Conservation (phyloP, 495 filamentous ascomycete genomes). For the Penicillium antarcticum region DNA sequence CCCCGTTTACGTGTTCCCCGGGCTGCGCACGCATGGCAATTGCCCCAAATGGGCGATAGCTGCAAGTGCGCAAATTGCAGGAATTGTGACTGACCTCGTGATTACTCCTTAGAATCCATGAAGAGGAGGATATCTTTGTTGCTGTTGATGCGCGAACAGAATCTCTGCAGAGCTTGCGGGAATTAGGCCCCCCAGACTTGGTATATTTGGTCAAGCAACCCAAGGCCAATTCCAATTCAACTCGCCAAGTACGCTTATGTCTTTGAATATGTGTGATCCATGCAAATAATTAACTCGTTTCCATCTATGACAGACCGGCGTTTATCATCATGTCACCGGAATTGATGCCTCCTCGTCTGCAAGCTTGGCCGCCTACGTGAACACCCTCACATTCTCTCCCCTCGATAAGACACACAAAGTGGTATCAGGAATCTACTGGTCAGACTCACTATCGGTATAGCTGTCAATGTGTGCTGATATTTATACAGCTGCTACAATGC, state of each 20-base stretch:
- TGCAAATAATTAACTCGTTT: conserved; percentile 7
- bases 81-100: conserved; percentile 16
- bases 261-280: not conserved
- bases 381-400: conserved; percentile 87
- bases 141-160: conserved; percentile 90
- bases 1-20: conserved; percentile 34
- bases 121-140: conserved; percentile 78
- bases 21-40: conserved; percentile 25
- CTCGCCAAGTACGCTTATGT: conserved; percentile 40
- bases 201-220: conserved; percentile 93
- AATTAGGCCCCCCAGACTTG: conserved; percentile 92
- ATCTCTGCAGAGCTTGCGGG: conserved; percentile 74
- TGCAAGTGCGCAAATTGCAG: conserved; percentile 5
- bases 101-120: conserved; percentile 67
- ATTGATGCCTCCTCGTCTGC: conserved; percentile 97
- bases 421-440: conserved; percentile 92
- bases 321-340: conserved; percentile 98
- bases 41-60: conserved; percentile 5
- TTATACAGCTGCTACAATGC: conserved; percentile 91
- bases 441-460: conserved; percentile 14
- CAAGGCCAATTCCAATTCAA: conserved; percentile 48
- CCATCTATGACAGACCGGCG: conserved; percentile 59
- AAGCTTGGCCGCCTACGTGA: conserved; percentile 95
- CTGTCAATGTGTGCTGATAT: conserved; percentile 20
- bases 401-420: conserved; percentile 87